Evolutionary conservation across 2,329 filamentous ascomycete species (phyloP), one percentile per base, ranked within the genome.

Genomic region (Verticillium isaacii): DNA sequence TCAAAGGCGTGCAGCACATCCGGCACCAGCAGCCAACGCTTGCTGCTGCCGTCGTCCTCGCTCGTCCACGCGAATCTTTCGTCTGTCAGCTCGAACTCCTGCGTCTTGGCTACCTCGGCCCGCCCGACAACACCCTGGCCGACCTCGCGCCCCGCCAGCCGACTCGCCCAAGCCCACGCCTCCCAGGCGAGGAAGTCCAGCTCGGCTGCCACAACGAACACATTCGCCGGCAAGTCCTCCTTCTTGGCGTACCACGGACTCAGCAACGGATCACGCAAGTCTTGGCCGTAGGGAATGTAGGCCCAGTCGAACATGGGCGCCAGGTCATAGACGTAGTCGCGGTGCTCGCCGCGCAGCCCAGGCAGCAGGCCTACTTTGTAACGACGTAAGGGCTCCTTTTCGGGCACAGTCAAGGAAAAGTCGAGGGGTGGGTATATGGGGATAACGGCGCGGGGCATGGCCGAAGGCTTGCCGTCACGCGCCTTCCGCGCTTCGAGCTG

Each of bases 1-100:
- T 80, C 77, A 60, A 78, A 80, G 2, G 72, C 77, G 59, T 79
- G 77, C 15, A 78, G 34, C 50, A 72, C 72, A 61, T 80, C 77
- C 5, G 78, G 78, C 17, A 80, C 72, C 3, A 79, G 68, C 64
- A 80, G 61, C 77, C 77, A 79, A 58, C 72, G 72, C 57, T 72
- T 72, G 1, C 66, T 67, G 66, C 14, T 58, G 59, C 64, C 67
- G 2, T 61, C 62, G 2, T 56, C 54, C n/a, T 56, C 54, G 14
- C n/a, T 34, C 64, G 76, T 72, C 65, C 76, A 78, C 5, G 68
- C 68, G 59, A 74, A 78, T 37, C 71, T 66, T 68, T 76, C 74
- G 60, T 78, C 74, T 57, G 54, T 59, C 4, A 62, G 56, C 62
- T 69, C 70, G 25, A 72, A 62, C 62, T 66, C 64, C 57, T 57